phyloP scores from a whole-genome alignment of 208 protist species.

The Leishmania gerbilli region DNA sequence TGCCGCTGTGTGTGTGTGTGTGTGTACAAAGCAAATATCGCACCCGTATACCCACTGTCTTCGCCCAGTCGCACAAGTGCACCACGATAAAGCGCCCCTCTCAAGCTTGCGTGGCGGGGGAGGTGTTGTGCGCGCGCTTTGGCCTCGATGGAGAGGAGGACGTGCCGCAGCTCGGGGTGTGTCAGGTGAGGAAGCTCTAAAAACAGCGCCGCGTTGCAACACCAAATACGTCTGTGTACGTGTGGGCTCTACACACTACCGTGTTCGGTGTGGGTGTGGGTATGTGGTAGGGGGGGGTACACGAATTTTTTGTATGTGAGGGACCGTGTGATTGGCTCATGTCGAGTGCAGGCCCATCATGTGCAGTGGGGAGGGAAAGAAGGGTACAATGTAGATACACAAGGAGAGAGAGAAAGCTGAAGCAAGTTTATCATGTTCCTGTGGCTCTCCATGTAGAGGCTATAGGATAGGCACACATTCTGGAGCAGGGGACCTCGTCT shows the following conservation, averaged over 20 bases:
- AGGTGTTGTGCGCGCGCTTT: background rate
- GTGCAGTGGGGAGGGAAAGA: background rate
- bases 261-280: background rate
- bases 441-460: background rate
- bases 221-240: background rate
- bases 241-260: background rate
- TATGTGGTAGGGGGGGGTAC: background rate
- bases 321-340: background rate
- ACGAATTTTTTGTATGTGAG: background rate
- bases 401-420: background rate
- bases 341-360: background rate
- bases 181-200: background rate
- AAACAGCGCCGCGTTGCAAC: background rate
- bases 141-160: background rate
- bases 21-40: background rate
- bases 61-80: background rate
- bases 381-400: background rate
- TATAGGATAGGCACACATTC: background rate
- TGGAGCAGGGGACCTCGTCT: background rate
- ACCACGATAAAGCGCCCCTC: background rate
- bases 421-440: background rate
- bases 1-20: no score
- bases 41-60: background rate
- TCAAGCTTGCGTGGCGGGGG: background rate
- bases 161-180: background rate